A percentile compares a stretch with the other conserved stretches of the same genome.
Conservation (phyloP, 441 rosid genomes). For the Syzygium syzygioides region DNA sequence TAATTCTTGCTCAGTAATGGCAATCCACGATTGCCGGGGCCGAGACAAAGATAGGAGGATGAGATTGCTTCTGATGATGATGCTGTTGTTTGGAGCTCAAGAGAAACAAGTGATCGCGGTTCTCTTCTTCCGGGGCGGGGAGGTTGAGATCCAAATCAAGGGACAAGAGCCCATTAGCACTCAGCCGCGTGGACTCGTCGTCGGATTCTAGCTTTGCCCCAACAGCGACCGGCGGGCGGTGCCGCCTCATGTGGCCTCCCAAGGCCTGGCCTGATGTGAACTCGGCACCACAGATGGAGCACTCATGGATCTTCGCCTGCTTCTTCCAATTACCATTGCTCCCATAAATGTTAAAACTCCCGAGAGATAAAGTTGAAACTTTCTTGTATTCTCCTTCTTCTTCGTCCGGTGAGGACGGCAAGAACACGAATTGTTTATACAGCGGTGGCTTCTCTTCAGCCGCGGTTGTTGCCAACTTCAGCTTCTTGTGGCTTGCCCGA, state of each 20-base stretch:
- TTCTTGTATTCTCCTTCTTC: conserved; percentile 41
- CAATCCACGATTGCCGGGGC: neutral
- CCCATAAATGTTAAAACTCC: conserved; percentile 13
- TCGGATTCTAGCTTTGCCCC: conserved; percentile 18
- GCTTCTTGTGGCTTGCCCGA: conserved; percentile 92
- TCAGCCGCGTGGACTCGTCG: conserved; percentile 25
- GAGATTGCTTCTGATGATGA: neutral
- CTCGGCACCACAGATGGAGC: conserved; percentile 83
- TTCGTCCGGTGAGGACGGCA: conserved; percentile 31
- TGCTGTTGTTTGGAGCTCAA: conserved; percentile 58
- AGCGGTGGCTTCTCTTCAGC: conserved; percentile 19
- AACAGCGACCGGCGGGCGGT: conserved; percentile 30
- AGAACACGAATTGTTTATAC: neutral
- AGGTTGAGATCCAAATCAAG: conserved; percentile 94
- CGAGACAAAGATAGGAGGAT: neutral
- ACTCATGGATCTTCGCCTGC: conserved; percentile 64
- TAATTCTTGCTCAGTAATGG: neutral
- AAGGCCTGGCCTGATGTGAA: conserved; percentile 91
- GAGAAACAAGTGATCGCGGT: conserved; percentile 29
- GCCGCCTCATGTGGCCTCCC: conserved; percentile 95
- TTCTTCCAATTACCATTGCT: neutral
- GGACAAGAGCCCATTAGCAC: conserved; percentile 39
- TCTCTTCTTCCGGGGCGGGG: conserved; percentile 82
- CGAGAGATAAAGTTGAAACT: conserved; percentile 40
- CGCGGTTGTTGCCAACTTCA: conserved; percentile 24